Evolutionary conservation across 495 filamentous ascomycete species (phyloP), one percentile per base, ranked within the genome.

Genomic region (Cenococcum geophilum): DNA sequence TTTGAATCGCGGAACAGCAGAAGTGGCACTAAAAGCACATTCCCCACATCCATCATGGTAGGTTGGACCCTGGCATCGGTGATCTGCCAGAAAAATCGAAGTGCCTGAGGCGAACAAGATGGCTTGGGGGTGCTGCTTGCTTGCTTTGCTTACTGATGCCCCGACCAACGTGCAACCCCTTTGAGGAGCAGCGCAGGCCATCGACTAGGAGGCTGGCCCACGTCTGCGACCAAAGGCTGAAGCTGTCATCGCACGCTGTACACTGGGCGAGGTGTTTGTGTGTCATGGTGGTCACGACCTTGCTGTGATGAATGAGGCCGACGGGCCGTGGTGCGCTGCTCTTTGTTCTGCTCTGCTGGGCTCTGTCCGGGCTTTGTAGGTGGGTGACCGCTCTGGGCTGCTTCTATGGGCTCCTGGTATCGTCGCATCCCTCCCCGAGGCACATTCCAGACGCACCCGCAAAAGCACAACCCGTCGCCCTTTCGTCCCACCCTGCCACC

Each of bases 1-100:
- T 52, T 25, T 25, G 49, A 52, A 32, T 52, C 49, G 49, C 49
- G 49, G 20, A 27, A 20, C 25, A 52, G 49, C 18, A 32, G 25
- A 8, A 49, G 49, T 45, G 40, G 40, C 40, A 16, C 40, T 45
- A 45, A 45, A 45, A 45, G 18, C 40, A 16, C 40, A 18, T 45
- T 45, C 4, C 40, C 11, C 40, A 18, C 18, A 18, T 2, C 11
- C 18, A 4, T 45, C 40, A 16, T 18, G 40, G 14, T 14, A 14
- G 40, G 3, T 45, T 45, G 1, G 14, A 10, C 18, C 40, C 40
- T 14, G 40, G 14, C 40, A 45, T 45, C 11, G 40, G 11, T 45
- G 40, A 45, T 45, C 14, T 14, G 12, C 14, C 14, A 10, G 40
- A 18, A 45, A 14, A 14, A 14, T 45, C 18, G 4, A 45, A 32